Base-by-base conservation (phyloP, 257 asterid genomes). In the Ilex asprella region DNA sequence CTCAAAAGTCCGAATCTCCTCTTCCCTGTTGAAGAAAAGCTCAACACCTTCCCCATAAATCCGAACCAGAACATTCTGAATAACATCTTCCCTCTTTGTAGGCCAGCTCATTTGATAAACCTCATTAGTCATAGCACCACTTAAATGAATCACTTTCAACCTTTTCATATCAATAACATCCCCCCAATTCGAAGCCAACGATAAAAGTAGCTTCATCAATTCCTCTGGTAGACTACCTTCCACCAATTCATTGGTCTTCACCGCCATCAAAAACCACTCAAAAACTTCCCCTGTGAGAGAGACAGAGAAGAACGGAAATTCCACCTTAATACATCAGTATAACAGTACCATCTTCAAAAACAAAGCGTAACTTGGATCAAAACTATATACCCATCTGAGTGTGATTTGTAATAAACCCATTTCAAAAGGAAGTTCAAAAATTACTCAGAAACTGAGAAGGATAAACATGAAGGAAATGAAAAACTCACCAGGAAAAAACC, bases 91-190 rank as follows among this genome's bases (percentile, higher is more conserved):
- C 2, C 7, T 63, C 67, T 62, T 67, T 3, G 83, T 61, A 1
- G 95, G 87, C 99, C 99, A 93, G 56, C 84, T 82, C 31, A 93
- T 69, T 39, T 78, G 39, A 57, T 79, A 87, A 16, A 93, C 82
- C 81, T 79, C 79, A 67, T 93, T 93, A 30, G 97, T 93, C 95
- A 89, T 76, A 11, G 96, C 97, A 9, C 97, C 99, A 39, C 76
- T 85, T 31, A 93, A 73, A 44, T 81, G 94, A 50, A 55, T 62
- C 27, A 82, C 86, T 60, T 85, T 77, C 74, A 93, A 52, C 51
- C 56, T 47, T 32, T 47, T 65, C 10, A 44, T 29, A 31, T 89
- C 95, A 31, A 82, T 55, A 50, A 32, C 73, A 70, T 93, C 96
- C 14, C 84, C 94, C 96, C 94, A 87, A 5, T 65, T 66, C 10